Base-by-base conservation (phyloP, 352 stramenopile species). In the Pythium brassicae region DNA sequence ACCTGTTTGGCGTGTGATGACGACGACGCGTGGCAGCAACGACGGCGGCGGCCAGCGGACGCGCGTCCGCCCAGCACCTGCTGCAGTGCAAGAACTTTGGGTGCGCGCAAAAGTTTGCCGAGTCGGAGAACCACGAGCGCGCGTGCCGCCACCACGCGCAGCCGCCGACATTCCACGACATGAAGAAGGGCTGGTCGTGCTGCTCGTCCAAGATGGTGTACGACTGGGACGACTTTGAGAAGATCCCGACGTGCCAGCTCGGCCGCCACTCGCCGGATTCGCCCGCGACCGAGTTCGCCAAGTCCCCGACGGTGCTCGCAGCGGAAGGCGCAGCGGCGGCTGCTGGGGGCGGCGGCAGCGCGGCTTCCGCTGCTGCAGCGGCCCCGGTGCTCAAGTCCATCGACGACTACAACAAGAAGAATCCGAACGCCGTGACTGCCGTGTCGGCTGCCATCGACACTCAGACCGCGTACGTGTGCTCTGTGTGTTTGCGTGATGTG, bases 161-260 rank as follows among this genome's bases (percentile, higher is more conserved):
- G 57, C 86, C 87, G 35, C 87, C 87, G 48, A 76, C 88, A 15
- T 96, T 96, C 69, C 87, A 96, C 65, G 87, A 96, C 62, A 87
- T 83, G 53, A 95, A 95, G 71, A 96, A 96, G 57, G 84, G 87
- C 65, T 96, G 87, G 87, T 78, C 83, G 45, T 96, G 87, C 72
- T 96, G 87, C 72, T 85, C 83, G 57, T 78, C 71, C 58, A 92
- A 87, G 63, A 94, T 95, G 81, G 84, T 97, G 15, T 98, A 97
- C 72, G 92, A 98, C 76, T 98, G 92, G 89, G 92, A 98, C 66
- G 86, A 96, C 67, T 98, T 98, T 67, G 83, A 97, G 66, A 89
- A 89, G 64, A 94, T 93, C 58, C 69, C 86, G 59, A 66, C 76
- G 45, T 94, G 82, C 51, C 65, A 81, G 29, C 65, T 92, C 20